Evolutionary conservation across 257 asterid genomes (phyloP).

Genomic region (Nicotiana tabacum): DNA sequence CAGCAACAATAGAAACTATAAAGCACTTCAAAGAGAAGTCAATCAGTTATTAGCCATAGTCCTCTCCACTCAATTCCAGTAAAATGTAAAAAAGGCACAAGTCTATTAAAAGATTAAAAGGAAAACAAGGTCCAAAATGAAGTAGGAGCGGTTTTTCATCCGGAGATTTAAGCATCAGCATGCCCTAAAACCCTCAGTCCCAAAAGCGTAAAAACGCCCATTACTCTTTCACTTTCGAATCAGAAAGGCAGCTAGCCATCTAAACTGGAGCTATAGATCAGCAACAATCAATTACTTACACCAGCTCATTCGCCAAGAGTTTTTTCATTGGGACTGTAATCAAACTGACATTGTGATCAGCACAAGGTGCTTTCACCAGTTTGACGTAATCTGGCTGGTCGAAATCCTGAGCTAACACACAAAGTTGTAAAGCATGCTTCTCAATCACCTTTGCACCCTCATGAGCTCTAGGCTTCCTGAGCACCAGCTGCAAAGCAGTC

Average conservation of each 20-base stretch:
- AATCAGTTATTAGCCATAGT: neutral
- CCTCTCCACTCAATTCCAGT: neutral
- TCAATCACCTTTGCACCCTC: slow-evolving; percentile 63
- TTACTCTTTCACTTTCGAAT: neutral
- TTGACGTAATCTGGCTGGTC: slow-evolving; percentile 64
- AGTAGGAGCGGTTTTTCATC: neutral
- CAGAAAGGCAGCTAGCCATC: neutral
- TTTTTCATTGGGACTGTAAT: slow-evolving; percentile 60
- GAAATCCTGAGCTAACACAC: slow-evolving; percentile 67
- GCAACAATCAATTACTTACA: slow-evolving; percentile 31
- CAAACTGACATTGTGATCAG: slow-evolving; percentile 65
- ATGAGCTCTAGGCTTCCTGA: slow-evolving; percentile 64
- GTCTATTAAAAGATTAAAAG: too few relatives aligned
- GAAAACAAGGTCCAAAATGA: neutral
- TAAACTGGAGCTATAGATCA: neutral
- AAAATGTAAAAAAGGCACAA: neutral
- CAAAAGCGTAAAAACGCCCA: neutral
- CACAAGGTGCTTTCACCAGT: slow-evolving; percentile 65
- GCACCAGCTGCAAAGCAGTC: slow-evolving; percentile 58
- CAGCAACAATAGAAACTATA: neutral
- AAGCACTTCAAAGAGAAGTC: neutral
- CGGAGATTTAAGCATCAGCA: too few relatives aligned
- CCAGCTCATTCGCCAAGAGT: slow-evolving; percentile 79
- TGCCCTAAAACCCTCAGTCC: neutral
- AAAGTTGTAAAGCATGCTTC: slow-evolving; percentile 66